Percentiles rank a stretch among this genome's conserved stretches.
These are phyloP conservation scores for Diphasiastrum complanatum DNA, from an alignment of 83 land plant genomes.

Conservation along the genomic window DNA sequence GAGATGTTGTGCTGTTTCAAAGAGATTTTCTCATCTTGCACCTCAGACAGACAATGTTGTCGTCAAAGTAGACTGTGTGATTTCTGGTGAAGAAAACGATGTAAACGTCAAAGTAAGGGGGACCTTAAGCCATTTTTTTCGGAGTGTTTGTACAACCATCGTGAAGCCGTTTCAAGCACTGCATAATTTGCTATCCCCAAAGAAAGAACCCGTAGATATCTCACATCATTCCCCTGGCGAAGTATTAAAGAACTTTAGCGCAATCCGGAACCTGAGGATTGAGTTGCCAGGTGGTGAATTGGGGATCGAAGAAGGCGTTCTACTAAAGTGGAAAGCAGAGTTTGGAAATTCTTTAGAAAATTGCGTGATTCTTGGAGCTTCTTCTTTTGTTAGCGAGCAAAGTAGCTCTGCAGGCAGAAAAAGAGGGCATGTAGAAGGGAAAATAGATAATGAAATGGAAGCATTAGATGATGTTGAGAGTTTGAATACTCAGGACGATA, in stretches of 20 bases:
- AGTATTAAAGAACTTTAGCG: conserved; percentile 6
- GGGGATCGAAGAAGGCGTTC: conserved; percentile 8
- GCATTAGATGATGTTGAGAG: neutral
- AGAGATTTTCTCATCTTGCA: no score
- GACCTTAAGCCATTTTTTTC: no score
- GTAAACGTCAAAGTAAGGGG: no score
- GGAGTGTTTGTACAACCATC: no score
- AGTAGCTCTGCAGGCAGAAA: neutral
- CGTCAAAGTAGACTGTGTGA: no score
- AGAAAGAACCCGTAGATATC: no score
- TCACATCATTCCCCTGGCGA: no score
- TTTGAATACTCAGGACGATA: neutral
- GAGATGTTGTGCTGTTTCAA: no score
- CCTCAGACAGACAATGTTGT: no score
- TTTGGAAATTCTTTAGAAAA: conserved; percentile 13
- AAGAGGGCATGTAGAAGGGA: neutral
- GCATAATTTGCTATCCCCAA: no score
- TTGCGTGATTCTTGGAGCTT: conserved; percentile 13
- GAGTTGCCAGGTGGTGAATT: conserved; percentile 18
- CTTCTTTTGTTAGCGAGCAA: conserved; percentile 1
- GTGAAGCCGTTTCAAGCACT: no score
- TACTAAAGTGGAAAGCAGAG: conserved; percentile 21
- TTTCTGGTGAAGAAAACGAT: no score
- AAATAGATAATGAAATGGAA: neutral
- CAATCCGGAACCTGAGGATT: neutral